Conservation (phyloP, 2,329 filamentous ascomycete genomes). For the Paraphaeosphaeria sporulosa region DNA sequence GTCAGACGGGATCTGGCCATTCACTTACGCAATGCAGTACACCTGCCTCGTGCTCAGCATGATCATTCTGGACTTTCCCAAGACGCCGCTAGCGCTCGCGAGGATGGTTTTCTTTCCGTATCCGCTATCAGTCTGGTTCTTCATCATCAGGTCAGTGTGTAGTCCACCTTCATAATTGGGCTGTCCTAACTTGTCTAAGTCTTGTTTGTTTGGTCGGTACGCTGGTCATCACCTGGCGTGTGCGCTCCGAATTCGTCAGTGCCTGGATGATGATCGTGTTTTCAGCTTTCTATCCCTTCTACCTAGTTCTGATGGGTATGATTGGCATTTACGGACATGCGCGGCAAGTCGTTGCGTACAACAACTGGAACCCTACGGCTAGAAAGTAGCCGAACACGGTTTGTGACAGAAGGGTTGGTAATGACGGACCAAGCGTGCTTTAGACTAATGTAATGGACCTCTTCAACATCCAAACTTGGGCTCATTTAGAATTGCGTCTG, state of each 20-base stretch:
- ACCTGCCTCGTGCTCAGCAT: slow-evolving; percentile 53
- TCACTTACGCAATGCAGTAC: slow-evolving; percentile 38
- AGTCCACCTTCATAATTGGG: not conserved
- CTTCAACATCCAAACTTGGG: not conserved
- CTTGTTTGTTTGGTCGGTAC: slow-evolving; percentile 51
- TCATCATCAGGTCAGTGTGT: slow-evolving; percentile 44
- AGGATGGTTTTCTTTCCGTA: slow-evolving; percentile 54
- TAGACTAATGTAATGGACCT: not conserved
- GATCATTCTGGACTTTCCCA: slow-evolving; percentile 51
- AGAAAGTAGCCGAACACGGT: slow-evolving; percentile 21
- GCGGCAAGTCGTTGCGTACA: slow-evolving; percentile 51
- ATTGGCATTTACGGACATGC: slow-evolving; percentile 55
- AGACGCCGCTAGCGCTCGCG: slow-evolving; percentile 40
- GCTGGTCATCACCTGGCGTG: slow-evolving; percentile 51
- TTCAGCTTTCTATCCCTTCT: slow-evolving; percentile 49
- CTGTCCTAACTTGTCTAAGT: slow-evolving; percentile 22
- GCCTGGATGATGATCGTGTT: slow-evolving; percentile 49
- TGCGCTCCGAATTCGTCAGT: slow-evolving; percentile 52
- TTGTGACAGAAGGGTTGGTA: not conserved
- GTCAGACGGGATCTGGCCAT: not conserved
- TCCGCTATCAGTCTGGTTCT: slow-evolving; percentile 54
- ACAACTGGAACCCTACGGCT: slow-evolving; percentile 54
- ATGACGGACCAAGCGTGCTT: not conserved
- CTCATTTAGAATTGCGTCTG: too few species aligned
- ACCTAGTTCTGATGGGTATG: slow-evolving; percentile 50